Conservation (phyloP, 257 asterid genomes). For the Solanum megistacrolobum region DNA sequence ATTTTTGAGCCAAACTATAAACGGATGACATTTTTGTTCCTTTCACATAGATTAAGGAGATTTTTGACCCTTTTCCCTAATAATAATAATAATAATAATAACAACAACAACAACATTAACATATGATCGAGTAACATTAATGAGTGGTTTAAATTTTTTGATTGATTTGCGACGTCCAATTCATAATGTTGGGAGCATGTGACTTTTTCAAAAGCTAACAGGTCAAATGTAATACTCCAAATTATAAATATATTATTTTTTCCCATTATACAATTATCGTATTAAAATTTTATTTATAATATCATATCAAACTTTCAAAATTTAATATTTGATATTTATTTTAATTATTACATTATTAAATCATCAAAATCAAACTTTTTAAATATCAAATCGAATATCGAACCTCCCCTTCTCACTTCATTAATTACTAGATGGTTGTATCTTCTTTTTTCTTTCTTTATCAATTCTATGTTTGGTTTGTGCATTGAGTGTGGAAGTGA, state of each 20-base stretch:
- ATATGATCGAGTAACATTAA: neutral
- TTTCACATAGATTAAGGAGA: no score
- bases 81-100: no score
- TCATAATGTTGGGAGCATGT: neutral
- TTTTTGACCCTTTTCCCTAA: no score
- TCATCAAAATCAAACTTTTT: neutral
- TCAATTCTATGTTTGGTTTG: neutral
- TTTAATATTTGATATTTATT: neutral
- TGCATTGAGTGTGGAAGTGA: neutral
- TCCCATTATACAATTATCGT: no score
- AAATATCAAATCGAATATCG: neutral
- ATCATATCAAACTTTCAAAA: neutral
- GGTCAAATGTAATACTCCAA: no score
- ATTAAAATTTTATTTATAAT: neutral
- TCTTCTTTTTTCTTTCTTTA: no score
- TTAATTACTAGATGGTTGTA: neutral
- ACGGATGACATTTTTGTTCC: no score
- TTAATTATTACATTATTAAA: neutral
- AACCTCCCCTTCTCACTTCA: neutral
- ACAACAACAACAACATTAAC: no score
- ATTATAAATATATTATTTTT: no score
- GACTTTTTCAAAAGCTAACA: neutral
- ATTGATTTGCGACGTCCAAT: no score
- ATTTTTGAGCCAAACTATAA: no score
- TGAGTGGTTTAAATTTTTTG: neutral